A percentile compares a stretch with the other conserved stretches of the same genome.
Evolutionary conservation across 2,329 filamentous ascomycete genomes (phyloP).

Genomic region (Biscogniauxia mediterranea): DNA sequence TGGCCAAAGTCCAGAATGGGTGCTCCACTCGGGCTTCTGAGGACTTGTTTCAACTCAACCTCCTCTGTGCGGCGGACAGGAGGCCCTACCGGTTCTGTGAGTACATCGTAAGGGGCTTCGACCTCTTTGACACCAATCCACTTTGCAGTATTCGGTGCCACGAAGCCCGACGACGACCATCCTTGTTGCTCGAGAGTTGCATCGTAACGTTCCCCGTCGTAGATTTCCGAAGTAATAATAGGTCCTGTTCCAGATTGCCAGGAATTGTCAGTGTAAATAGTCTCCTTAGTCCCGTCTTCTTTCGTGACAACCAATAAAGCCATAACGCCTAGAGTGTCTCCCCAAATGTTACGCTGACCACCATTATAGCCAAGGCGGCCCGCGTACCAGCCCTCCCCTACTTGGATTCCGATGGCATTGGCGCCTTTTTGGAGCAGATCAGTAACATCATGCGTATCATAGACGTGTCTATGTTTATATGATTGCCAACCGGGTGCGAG

Average conservation of each 20-base stretch:
- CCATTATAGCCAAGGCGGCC: slow-evolving; percentile 37
- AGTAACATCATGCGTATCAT: slow-evolving; percentile 53
- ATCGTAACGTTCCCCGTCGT: slow-evolving; percentile 34
- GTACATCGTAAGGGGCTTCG: slow-evolving; percentile 17
- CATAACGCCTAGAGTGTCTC: slow-evolving; percentile 31
- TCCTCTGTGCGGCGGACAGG: slow-evolving; percentile 31
- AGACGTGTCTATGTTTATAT: slow-evolving; percentile 49
- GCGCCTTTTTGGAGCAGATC: slow-evolving; percentile 34
- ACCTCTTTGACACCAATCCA: slow-evolving; percentile 33
- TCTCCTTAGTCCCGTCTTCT: slow-evolving; percentile 16
- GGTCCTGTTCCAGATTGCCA: slow-evolving; percentile 29
- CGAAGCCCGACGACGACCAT: slow-evolving; percentile 20
- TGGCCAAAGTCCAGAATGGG: slow-evolving; percentile 50
- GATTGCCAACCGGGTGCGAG: slow-evolving; percentile 53
- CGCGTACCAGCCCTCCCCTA: slow-evolving; percentile 52
- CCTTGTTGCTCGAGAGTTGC: slow-evolving; percentile 24
- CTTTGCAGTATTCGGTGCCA: slow-evolving; percentile 30
- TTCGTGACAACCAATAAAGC: slow-evolving; percentile 30
- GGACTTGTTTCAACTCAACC: slow-evolving; percentile 25
- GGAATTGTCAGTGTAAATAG: slow-evolving; percentile 30
- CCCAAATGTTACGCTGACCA: slow-evolving; percentile 31
- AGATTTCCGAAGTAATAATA: slow-evolving; percentile 28
- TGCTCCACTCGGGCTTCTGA: slow-evolving; percentile 40
- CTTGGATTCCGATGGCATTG: slow-evolving; percentile 45
- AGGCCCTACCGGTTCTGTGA: slow-evolving; percentile 33